Percentiles rank a stretch among this genome's conserved stretches.
Conservation (phyloP, 1,284 basidiomycete species). For the Leccinum variabile region DNA sequence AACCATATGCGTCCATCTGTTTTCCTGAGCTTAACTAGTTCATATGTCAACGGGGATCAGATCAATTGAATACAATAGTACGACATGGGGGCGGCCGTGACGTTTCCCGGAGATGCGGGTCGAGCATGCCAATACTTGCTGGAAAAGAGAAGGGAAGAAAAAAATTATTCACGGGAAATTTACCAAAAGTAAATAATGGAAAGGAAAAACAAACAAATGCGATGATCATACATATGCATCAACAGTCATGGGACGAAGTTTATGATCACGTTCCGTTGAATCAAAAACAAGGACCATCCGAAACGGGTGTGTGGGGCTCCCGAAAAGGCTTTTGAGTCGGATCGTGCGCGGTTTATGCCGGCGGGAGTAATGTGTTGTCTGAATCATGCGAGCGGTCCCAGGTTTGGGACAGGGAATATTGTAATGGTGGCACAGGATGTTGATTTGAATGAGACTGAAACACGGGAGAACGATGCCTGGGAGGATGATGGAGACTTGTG, state of each 20-base stretch:
- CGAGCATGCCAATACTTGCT: constrained; percentile 8
- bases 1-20: constrained; percentile 35
- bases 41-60: constrained; percentile 36
- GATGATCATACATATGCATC: background rate
- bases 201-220: constrained; percentile 19
- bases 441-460: constrained; percentile 21
- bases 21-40: constrained; percentile 23
- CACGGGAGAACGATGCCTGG: constrained; percentile 17
- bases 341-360: constrained; percentile 9
- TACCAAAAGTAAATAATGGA: constrained; percentile 12
- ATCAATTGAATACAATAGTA: constrained; percentile 24
- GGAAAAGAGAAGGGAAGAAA: background rate
- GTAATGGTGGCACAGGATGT: constrained; percentile 6
- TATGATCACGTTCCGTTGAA: constrained; percentile 7
- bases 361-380: constrained; percentile 16
- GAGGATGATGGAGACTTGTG: constrained; percentile 17
- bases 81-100: constrained; percentile 26
- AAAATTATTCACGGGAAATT: constrained; percentile 23
- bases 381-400: constrained; percentile 13
- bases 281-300: constrained; percentile 7
- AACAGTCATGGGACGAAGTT: constrained; percentile 1
- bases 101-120: constrained; percentile 30
- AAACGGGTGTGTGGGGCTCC: constrained; percentile 12
- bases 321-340: background rate
- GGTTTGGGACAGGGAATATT: constrained; percentile 8